Conservation (phyloP, 129 eudicot species). For the Centaurea solstitialis region DNA sequence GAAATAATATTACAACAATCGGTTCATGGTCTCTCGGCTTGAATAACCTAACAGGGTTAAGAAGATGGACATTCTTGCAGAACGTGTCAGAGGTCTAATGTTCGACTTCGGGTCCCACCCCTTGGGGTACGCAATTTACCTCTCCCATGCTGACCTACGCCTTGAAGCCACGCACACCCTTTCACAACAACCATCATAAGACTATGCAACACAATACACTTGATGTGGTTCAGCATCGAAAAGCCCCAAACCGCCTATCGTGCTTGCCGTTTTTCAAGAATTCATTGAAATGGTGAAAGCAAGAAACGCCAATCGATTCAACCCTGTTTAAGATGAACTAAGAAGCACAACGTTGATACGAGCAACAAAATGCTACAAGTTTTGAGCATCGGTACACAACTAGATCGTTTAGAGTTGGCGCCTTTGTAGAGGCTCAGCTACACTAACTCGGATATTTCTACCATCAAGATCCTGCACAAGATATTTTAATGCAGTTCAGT, state of each 20-base stretch:
- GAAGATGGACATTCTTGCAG: not conserved
- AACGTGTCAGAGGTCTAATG: not conserved
- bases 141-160: not conserved
- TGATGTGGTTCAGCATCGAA: not conserved
- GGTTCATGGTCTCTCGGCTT: not conserved
- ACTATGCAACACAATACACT: not conserved
- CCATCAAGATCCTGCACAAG: constrained; percentile 72
- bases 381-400: not conserved
- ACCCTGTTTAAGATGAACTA: not conserved
- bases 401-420: constrained; percentile 40
- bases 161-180: not conserved
- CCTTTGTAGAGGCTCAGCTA: constrained; percentile 55
- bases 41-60: not conserved
- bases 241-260: not conserved
- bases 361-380: not conserved
- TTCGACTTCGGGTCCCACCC: not conserved
- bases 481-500: not conserved
- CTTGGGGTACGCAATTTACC: not conserved
- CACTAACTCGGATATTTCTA: constrained; percentile 69
- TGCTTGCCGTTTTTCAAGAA: not conserved
- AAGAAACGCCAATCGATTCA: not conserved
- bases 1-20: not conserved
- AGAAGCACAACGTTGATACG: not conserved
- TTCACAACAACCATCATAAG: not conserved
- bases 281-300: not conserved